Evolutionary conservation across 106 monocot genomes (phyloP), one percentile per base, ranked within the genome.

Genomic region (Ottelia alismoides): DNA sequence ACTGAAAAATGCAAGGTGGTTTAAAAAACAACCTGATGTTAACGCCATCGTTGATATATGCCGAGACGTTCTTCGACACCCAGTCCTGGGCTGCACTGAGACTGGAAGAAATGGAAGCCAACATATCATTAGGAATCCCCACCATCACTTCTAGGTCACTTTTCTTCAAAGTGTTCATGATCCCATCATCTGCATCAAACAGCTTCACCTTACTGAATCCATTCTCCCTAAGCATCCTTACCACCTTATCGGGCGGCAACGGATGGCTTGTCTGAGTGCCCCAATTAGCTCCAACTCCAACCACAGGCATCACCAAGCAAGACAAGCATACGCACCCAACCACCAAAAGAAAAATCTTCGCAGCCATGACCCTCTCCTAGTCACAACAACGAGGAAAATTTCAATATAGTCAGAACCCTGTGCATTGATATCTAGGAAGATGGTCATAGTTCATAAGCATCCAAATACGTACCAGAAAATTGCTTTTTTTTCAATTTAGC

Each of bases 61-160:
- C 31, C n/a, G 87, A 82, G 47, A 87, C 66, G 58, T 87, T 87
- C 56, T 65, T 69, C 3, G 87, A 65, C 14, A 87, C 87, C 87
- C 87, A 87, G 1, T 51, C 58, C 60, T 75, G 74, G 2, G 87
- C 87, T 1, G 61, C 55, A 32, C 61, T 75, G 31, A 69, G 28
- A 20, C 51, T 52, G 9, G 62, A 28, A 0, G 81, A 74, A 24
- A 87, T 63, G 20, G 59, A 31, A n/a, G 71, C 44, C 30, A 87
- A 75, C 81, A 87, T 57, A 17, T 87, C 81, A n/a, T 87, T 82
- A 10, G 78, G 87, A 40, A 87, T 78, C n/a, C 87, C 82, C 24
- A 87, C 78, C 87, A 87, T 87, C 58, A 82, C 87, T 66, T 87
- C 70, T 6, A 87, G 69, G 27, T 78, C 72, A 19, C 52, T 66